Percentiles rank a stretch among this genome's conserved stretches.
These are phyloP conservation scores for Pisolithus sp. DNA, from an alignment of 768 basidiomycete species.

Conservation along the genomic window DNA sequence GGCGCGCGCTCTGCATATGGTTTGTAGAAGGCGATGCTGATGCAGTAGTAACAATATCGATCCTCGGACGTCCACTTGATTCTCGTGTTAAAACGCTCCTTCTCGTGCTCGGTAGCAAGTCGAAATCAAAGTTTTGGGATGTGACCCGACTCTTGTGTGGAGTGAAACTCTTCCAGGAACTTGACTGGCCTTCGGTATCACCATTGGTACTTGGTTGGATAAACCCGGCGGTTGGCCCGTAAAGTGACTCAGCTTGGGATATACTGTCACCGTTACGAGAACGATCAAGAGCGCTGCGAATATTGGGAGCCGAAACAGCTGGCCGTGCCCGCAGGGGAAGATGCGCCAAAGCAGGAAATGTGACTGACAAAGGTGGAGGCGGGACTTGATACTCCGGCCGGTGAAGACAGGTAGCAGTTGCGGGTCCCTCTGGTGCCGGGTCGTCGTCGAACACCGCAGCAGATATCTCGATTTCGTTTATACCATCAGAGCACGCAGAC, in stretches of 20 bases:
- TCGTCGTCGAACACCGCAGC: constrained; percentile 40
- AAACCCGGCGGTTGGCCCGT: constrained; percentile 25
- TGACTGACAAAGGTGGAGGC: constrained; percentile 11
- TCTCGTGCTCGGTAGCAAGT: constrained; percentile 13
- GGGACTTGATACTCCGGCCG: constrained; percentile 21
- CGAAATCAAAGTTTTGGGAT: constrained; percentile 23
- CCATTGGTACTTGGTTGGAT: constrained; percentile 14
- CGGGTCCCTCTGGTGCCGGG: constrained; percentile 40
- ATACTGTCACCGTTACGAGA: constrained; percentile 1
- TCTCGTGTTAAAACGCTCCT: neutral
- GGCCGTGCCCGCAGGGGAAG: constrained; percentile 6
- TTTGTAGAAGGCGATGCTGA: neutral
- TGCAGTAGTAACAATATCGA: neutral
- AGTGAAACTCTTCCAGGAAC: constrained; percentile 1
- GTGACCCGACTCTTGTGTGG: constrained; percentile 8
- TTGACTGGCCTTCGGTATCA: constrained; percentile 2
- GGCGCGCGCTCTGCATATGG: neutral
- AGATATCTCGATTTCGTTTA: constrained; percentile 31
- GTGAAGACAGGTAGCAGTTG: constrained; percentile 33
- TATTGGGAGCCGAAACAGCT: neutral
- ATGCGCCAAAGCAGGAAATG: constrained; percentile 14
- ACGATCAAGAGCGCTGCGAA: constrained; percentile 1
- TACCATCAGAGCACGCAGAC: constrained; percentile 9
- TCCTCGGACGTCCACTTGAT: neutral
- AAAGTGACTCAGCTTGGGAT: constrained; percentile 2